Base-by-base conservation (phyloP, 768 basidiomycete genomes). In the Suillus americanus region DNA sequence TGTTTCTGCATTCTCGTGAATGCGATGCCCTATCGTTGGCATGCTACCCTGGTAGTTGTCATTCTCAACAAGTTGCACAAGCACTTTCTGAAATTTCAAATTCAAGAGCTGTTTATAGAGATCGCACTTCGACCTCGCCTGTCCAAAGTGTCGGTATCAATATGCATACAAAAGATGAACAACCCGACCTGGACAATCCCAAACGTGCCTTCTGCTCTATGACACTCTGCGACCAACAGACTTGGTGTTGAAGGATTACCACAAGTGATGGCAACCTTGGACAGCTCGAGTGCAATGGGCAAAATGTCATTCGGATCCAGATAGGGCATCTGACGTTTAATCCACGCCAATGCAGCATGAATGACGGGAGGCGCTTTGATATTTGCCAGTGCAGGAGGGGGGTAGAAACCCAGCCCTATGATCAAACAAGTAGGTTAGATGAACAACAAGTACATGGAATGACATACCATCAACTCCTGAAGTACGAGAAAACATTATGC, bases 191-290 rank as follows among this genome's bases (percentile, higher is more conserved):
- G 84, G 16, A 90, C 85, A 48, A 92, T 86, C 16, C 94, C 89
- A 69, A 91, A 92, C 1, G 89, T 91, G 30, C 95, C 97, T 50
- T 87, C 80, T 1, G 87, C 89, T n/a, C 81, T 80, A 62, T 85
- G 81, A 69, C 96, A 97, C 71, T 95, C 92, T 0, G 87, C 86
- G 30, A 97, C 88, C 46, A 97, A 82, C 6, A 97, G 78, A 70
- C 81, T 89, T 0, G 91, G 90, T 0, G 94, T 97, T 0, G 96
- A 92, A 25, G 85, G 78, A 77, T 96, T 98, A 13, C 97, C 97
- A 23, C 89, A 83, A 23, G 91, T 85, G 55, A 99, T 86, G 20
- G 91, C 91, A 30, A 93, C 93, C 61, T 89, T 93, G 40, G 81
- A 79, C n/a, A 90, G 81, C 65, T 88, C 85, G 61, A 98, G 82